Evolutionary conservation across 2,329 filamentous ascomycete genomes (phyloP), one percentile per base, ranked within the genome.

Genomic region (Trichoderma breve): DNA sequence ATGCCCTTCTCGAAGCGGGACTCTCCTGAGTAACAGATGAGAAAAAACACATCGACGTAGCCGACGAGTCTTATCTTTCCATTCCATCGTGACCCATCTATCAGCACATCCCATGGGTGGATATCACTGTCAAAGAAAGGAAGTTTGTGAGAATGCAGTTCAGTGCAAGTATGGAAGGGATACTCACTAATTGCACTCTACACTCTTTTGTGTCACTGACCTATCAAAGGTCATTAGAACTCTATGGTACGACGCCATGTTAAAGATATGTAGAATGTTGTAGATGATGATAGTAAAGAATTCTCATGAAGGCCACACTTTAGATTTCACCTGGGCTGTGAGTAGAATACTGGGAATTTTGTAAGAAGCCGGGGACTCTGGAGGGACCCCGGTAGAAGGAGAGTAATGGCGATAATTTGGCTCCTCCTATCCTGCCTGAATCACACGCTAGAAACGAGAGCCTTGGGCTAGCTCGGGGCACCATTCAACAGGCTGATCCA

Each of bases 21-120:
- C 61, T 73, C 72, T 8, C 70, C 70, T 7, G 72, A 73, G 43
- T 73, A 73, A 26, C 70, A 72, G 26, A 73, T 73, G 3, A 73
- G 64, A 43, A 74, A 68, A 60, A 74, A 74, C 2, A 61, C 68
- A 32, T 74, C 73, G 5, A 73, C 62, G 21, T 34, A 74, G 15
- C 61, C 70, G 12, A 72, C n/a, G 14, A 72, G 39, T 55, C 64
- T 55, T 2, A 71, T 64, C 68, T 71, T 71, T 11, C 68, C 68
- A 14, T 32, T 34, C 68, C 68, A 71, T 18, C 68, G 58, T 26
- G 34, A 15, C 3, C 68, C 68, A 28, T 71, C 60, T 24, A 71
- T 55, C 6, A 71, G n/a, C 14, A 71, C 32, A 39, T 71, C 58
- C 68, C 68, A 65, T 21, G 68, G 68, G 63, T 71, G 68, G n/a